phyloP scores from a whole-genome alignment of 306 rosid genomes.

The Gillenia trifoliata region DNA sequence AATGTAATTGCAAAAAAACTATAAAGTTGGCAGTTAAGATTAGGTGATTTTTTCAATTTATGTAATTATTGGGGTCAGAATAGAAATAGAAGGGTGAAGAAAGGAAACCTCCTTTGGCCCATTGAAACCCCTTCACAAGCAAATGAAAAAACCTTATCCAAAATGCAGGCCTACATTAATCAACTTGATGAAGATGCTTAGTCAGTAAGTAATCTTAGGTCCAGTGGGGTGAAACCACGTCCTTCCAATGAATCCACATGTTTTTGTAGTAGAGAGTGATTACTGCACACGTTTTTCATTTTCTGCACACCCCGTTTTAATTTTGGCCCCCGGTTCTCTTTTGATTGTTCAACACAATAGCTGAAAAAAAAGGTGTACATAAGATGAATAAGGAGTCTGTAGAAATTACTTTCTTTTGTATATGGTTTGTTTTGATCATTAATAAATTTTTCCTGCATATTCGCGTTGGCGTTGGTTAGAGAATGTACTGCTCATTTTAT shows the following conservation, averaged over 20 bases:
- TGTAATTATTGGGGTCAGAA: neutral
- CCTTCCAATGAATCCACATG: neutral
- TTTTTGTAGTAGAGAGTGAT: neutral
- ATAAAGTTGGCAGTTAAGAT: conserved; percentile 14
- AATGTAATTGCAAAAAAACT: neutral
- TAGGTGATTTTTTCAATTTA: conserved; percentile 6
- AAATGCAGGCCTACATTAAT: neutral
- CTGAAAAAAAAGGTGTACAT: neutral
- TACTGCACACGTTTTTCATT: no score
- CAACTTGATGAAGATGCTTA: neutral
- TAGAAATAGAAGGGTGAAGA: neutral
- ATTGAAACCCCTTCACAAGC: conserved; percentile 8
- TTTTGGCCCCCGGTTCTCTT: neutral
- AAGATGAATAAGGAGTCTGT: neutral
- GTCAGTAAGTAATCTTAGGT: neutral
- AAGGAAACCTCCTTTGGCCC: neutral
- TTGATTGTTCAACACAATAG: neutral
- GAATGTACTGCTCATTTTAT: neutral
- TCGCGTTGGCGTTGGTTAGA: neutral
- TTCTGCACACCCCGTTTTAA: neutral
- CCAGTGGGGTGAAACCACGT: neutral
- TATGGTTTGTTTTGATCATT: no score
- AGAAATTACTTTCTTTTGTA: no score
- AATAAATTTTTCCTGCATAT: no score
- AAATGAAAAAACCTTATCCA: conserved; percentile 6